Evolutionary conservation across 148 eudicot genomes (phyloP), one percentile per base, ranked within the genome.

Genomic region (Persicaria tinctoria): DNA sequence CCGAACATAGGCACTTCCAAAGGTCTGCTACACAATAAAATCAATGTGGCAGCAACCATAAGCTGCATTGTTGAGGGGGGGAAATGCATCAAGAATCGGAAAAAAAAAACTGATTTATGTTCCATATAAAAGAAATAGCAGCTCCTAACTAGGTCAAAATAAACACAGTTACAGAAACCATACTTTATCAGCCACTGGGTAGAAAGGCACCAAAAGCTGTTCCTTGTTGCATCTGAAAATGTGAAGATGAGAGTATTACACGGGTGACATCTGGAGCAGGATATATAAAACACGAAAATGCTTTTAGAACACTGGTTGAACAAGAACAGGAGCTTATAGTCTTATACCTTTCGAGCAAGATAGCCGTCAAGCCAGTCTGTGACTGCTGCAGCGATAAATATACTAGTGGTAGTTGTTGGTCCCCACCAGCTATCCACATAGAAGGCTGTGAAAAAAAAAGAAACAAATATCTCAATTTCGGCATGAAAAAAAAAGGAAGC

Each of bases 311-410:
- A 11, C 18, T 44, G 48, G 48, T 38, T 4, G 41, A 71, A 71
- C 51, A 71, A 7, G 54, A 50, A 71, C 8, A 70, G 14, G 27
- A 71, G 54, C 20, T 66, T 5, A n/a, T n/a, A n/a, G n/a, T n/a
- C n/a, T n/a, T n/a, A 74, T 81, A 95, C 99, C 93, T 83, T 92
- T 59, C 99, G 79, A 62, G 99, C 99, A 87, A 95, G 87, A 80
- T 92, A 92, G 49, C 99, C 99, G 84, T 95, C 99, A 79, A 95
- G 97, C 99, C 99, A 95, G 86, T 95, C 97, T 18, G 99, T 95
- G 75, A 92, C 81, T 73, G 99, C 92, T 62, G 99, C 97, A 68
- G 85, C 89, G 74, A 95, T 78, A 74, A 95, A 95, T 78, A 95
- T 90, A 76, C 90, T 84, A 11, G 96, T 90, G 46, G 99, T 92